Evolutionary conservation across 306 rosid species (phyloP).

Genomic region (Lathyrus sativus): DNA sequence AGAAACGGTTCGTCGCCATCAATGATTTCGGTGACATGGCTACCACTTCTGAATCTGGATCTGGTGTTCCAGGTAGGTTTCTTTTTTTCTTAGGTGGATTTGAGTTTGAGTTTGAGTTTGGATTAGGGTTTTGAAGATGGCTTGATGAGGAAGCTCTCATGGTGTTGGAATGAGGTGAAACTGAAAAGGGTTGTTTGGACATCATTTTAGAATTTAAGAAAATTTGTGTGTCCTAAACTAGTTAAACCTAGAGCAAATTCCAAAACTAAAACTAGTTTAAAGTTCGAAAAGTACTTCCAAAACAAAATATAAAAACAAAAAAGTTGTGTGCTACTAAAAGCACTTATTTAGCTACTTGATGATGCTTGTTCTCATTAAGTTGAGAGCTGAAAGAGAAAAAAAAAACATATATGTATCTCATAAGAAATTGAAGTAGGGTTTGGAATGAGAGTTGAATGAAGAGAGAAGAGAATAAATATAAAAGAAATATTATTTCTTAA

Average conservation of each 20-base stretch:
- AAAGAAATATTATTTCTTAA: no score
- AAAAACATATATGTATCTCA: neutral
- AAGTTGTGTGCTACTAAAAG: slow-evolving; percentile 12
- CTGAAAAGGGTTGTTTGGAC: slow-evolving; percentile 43
- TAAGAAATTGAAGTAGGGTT: slow-evolving; percentile 3
- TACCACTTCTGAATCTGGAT: slow-evolving; percentile 91
- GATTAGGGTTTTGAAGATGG: slow-evolving; percentile 43
- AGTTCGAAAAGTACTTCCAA: slow-evolving; percentile 26
- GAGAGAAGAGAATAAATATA: slow-evolving; percentile 2
- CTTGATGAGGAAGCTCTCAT: slow-evolving; percentile 27
- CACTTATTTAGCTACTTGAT: slow-evolving; percentile 20
- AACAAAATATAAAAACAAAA: slow-evolving; percentile 35
- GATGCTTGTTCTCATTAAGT: neutral
- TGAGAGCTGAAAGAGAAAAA: no score
- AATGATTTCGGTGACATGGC: slow-evolving; percentile 84
- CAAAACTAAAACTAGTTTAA: slow-evolving; percentile 29
- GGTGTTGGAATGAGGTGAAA: slow-evolving; percentile 43
- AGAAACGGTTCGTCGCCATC: slow-evolving; percentile 80
- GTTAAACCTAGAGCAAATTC: slow-evolving; percentile 37
- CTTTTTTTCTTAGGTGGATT: slow-evolving; percentile 68
- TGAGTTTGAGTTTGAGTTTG: slow-evolving; percentile 46
- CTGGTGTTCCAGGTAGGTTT: slow-evolving; percentile 90
- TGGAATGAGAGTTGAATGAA: slow-evolving; percentile 3
- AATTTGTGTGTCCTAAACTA: slow-evolving; percentile 39
- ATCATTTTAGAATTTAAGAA: slow-evolving; percentile 35